phyloP scores from a whole-genome alignment of 2,329 filamentous ascomycete species.

The Catunica adiposa region DNA sequence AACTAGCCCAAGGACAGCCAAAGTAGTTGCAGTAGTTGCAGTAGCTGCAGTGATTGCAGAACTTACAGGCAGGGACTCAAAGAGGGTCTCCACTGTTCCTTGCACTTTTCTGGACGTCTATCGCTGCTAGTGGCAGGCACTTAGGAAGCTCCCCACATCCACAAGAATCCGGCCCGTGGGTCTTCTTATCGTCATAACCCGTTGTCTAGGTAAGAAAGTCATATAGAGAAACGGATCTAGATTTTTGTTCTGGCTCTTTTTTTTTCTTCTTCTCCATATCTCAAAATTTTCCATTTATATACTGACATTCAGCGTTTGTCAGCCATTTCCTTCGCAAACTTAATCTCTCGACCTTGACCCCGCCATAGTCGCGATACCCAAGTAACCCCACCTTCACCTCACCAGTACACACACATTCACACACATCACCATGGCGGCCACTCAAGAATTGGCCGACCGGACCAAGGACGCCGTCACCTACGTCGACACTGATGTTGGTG shows the following conservation, averaged over 20 bases:
- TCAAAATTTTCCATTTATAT: not conserved
- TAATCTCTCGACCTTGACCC: not conserved
- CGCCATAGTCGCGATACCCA: not conserved
- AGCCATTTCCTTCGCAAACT: not conserved
- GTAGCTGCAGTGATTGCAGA: too few relatives aligned
- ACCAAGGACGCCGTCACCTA: conserved; percentile 40
- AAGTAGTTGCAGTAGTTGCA: not conserved
- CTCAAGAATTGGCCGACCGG: conserved; percentile 35
- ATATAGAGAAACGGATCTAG: not conserved
- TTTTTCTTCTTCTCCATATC: not conserved
- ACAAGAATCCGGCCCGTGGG: not conserved
- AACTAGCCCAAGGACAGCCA: not conserved
- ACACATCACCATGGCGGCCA: conserved; percentile 24
- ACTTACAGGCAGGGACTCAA: not conserved
- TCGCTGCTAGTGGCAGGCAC: not conserved
- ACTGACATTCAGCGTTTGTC: not conserved
- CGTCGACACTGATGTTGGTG: conserved; percentile 65
- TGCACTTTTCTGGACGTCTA: not conserved
- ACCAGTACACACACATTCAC: not conserved
- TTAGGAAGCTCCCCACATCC: not conserved
- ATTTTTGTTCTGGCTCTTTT: not conserved
- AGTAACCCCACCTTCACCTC: not conserved
- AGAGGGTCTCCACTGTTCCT: not conserved
- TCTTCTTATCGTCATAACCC: not conserved
- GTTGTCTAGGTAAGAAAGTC: not conserved